Conservation (phyloP, 208 protist genomes). For the Leishmania gerbilli region DNA sequence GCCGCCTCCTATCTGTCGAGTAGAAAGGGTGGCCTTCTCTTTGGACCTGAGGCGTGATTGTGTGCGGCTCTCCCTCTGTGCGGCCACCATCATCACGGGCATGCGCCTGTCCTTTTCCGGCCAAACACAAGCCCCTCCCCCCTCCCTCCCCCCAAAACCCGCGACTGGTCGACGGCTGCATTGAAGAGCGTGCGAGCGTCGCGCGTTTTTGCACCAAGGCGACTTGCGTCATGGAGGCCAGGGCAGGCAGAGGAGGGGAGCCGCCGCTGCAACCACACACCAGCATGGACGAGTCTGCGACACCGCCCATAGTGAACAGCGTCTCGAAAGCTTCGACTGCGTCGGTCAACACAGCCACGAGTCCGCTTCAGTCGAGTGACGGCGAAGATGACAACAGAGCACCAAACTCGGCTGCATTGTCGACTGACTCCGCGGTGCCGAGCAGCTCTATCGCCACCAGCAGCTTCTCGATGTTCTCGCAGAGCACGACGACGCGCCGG, state of each 20-base stretch:
- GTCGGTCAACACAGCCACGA: background rate
- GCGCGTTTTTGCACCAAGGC: background rate
- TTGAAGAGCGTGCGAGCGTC: background rate
- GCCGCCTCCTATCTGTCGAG: background rate
- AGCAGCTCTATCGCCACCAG: constrained; percentile 32
- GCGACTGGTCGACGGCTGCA: background rate
- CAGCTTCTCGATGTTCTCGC: constrained; percentile 29
- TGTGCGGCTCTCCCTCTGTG: background rate
- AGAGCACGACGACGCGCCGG: constrained; percentile 1
- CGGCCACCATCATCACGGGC: background rate
- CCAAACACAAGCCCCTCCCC: background rate
- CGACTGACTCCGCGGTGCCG: background rate
- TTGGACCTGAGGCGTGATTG: background rate
- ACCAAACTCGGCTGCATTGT: background rate
- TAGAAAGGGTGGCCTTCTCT: background rate
- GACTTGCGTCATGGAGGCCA: background rate
- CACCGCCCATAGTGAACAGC: background rate
- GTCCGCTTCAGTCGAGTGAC: background rate
- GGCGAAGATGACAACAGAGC: background rate
- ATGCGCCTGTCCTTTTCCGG: background rate
- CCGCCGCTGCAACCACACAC: background rate
- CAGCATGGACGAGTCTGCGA: background rate
- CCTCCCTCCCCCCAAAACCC: background rate
- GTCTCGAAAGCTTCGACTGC: background rate
- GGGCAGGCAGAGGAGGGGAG: background rate